These are phyloP conservation scores for Boletus insuetus DNA, from an alignment of 768 basidiomycete species.

Conservation along the genomic window DNA sequence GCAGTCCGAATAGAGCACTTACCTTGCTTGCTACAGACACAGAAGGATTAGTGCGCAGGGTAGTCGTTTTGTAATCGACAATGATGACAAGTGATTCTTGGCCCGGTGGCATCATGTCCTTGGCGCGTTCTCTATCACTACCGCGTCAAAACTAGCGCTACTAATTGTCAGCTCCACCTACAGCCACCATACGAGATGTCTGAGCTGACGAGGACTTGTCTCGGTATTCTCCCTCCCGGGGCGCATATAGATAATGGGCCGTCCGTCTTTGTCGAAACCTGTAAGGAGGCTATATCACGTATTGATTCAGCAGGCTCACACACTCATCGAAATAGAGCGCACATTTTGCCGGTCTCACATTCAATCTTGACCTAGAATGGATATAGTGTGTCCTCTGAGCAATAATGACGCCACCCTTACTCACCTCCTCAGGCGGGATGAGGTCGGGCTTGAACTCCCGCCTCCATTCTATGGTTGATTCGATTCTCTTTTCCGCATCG, in stretches of 20 bases:
- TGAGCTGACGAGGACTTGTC: constrained; percentile 70
- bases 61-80: constrained; percentile 83
- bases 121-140: constrained; percentile 73
- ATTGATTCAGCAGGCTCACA: background rate
- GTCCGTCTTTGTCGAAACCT: constrained; percentile 82
- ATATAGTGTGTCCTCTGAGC: background rate
- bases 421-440: constrained; percentile 72
- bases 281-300: constrained; percentile 59
- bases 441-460: constrained; percentile 83
- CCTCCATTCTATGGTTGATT: constrained; percentile 80
- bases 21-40: constrained; percentile 77
- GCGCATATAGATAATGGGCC: constrained; percentile 88
- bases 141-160: constrained; percentile 5
- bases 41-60: constrained; percentile 80
- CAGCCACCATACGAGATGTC: constrained; percentile 86
- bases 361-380: constrained; percentile 60
- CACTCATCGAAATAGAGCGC: constrained; percentile 21
- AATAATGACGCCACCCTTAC: background rate
- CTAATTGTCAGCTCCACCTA: constrained; percentile 37
- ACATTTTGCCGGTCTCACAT: constrained; percentile 89
- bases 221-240: constrained; percentile 86
- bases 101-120: constrained; percentile 82
- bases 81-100: constrained; percentile 82
- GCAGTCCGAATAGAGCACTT: background rate
- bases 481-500: constrained; percentile 76